phyloP scores from a whole-genome alignment of 1,284 basidiomycete species.

The Cutaneotrichosporon dermatis region DNA sequence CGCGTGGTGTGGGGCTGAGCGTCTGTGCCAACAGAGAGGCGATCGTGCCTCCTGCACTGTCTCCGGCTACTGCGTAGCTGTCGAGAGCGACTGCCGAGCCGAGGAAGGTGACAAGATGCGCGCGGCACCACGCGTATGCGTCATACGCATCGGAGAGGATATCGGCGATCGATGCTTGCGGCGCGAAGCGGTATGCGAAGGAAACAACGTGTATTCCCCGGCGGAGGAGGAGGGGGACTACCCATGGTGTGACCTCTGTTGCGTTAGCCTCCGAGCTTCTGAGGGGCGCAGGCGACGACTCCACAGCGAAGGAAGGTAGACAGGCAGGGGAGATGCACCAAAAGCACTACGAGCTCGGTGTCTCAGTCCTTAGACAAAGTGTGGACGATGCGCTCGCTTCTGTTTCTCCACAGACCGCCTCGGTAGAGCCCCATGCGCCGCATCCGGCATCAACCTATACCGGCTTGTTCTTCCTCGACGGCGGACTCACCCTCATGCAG shows the following conservation, averaged over 20 bases:
- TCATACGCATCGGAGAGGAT: slow-evolving; percentile 16
- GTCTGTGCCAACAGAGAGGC: slow-evolving; percentile 10
- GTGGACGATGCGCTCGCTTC: neutral
- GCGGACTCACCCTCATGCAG: neutral
- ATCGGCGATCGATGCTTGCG: slow-evolving; percentile 14
- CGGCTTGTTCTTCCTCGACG: neutral
- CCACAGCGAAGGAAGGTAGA: neutral
- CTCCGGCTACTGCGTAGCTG: slow-evolving; percentile 29
- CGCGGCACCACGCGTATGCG: slow-evolving; percentile 15
- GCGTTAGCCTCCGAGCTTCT: neutral
- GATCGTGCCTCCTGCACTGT: slow-evolving; percentile 31
- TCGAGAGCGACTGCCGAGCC: slow-evolving; percentile 19
- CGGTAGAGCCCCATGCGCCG: neutral
- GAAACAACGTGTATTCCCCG: slow-evolving; percentile 16
- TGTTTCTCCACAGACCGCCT: neutral
- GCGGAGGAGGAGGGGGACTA: slow-evolving; percentile 13
- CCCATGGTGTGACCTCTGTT: slow-evolving; percentile 12
- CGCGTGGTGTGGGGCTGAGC: slow-evolving; percentile 23
- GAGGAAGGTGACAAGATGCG: slow-evolving; percentile 11
- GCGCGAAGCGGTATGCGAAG: slow-evolving; percentile 18
- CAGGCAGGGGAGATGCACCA: too few relatives aligned
- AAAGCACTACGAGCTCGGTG: too few relatives aligned
- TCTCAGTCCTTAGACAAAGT: neutral
- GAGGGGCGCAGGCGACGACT: too few relatives aligned
- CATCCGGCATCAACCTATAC: neutral